A percentile compares a stretch with the other conserved stretches of the same genome.
phyloP scores from a whole-genome alignment of 371 early-diverging fungal genomes.

The Mortierella sp. region DNA sequence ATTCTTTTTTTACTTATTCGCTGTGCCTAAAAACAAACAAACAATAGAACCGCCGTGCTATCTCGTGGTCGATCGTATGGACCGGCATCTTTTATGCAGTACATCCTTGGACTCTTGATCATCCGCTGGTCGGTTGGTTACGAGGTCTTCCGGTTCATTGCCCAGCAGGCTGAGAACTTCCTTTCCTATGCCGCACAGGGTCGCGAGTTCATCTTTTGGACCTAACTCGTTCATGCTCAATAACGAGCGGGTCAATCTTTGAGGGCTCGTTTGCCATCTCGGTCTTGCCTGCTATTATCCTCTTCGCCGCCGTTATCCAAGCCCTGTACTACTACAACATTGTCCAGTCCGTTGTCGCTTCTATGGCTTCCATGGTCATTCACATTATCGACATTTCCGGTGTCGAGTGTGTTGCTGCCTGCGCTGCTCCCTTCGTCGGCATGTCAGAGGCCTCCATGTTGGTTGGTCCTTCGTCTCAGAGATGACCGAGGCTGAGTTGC shows the following conservation, averaged over 20 bases:
- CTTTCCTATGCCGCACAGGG: conserved; percentile 76
- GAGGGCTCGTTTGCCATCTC: conserved; percentile 68
- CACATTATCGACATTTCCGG: conserved; percentile 83
- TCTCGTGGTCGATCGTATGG: conserved; percentile 84
- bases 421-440: conserved; percentile 86
- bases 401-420: conserved; percentile 89
- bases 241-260: conserved; percentile 45
- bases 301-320: conserved; percentile 90
- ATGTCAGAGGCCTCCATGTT: conserved; percentile 88
- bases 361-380: conserved; percentile 76
- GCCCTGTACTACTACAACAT: conserved; percentile 87
- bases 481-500: conserved; percentile 89
- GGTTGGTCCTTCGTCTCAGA: conserved; percentile 82
- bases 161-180: conserved; percentile 71
- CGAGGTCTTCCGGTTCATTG: conserved; percentile 79
- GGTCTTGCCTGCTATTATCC: conserved; percentile 87
- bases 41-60: conserved; percentile 61
- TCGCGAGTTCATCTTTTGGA: conserved; percentile 76
- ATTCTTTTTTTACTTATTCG: background rate
- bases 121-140: conserved; percentile 82
- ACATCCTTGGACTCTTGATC: conserved; percentile 83
- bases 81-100: conserved; percentile 82
- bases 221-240: conserved; percentile 8
- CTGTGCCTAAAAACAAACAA: too few relatives aligned
- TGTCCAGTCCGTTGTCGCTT: conserved; percentile 83